Percentiles rank a stretch among this genome's conserved stretches.
Evolutionary conservation across 2,329 filamentous ascomycete species (phyloP).

Genomic region (Cytospora schulzeri): DNA sequence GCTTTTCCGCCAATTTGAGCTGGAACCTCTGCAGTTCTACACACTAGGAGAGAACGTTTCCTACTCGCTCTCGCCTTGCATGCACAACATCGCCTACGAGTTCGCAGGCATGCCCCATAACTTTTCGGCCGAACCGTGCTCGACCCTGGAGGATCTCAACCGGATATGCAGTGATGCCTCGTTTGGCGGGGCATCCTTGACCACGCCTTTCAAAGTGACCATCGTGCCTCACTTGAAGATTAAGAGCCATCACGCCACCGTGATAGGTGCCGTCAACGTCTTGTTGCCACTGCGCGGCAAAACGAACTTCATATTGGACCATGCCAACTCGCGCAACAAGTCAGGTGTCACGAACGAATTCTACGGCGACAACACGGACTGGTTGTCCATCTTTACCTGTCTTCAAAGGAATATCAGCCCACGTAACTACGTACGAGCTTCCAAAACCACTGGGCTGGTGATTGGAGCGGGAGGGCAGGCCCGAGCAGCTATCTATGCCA

Average conservation of each 20-base stretch:
- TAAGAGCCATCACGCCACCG: slow-evolving; percentile 67
- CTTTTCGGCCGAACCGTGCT: slow-evolving; percentile 62
- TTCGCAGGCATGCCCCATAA: slow-evolving; percentile 68
- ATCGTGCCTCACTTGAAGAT: slow-evolving; percentile 66
- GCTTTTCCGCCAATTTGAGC: slow-evolving; percentile 61
- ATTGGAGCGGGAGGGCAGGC: slow-evolving; percentile 72
- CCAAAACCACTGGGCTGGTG: slow-evolving; percentile 56
- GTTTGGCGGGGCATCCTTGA: slow-evolving; percentile 68
- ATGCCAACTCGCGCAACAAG: slow-evolving; percentile 60
- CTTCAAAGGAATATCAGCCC: slow-evolving; percentile 71
- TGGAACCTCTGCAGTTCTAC: slow-evolving; percentile 69
- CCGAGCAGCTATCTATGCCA: slow-evolving; percentile 71
- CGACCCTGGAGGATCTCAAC: slow-evolving; percentile 62
- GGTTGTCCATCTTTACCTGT: slow-evolving; percentile 51
- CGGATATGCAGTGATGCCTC: slow-evolving; percentile 58
- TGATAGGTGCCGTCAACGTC: slow-evolving; percentile 74
- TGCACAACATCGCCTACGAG: slow-evolving; percentile 70
- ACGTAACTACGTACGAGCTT: slow-evolving; percentile 60
- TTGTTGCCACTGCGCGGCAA: slow-evolving; percentile 65
- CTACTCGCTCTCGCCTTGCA: slow-evolving; percentile 71
- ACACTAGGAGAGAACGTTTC: slow-evolving; percentile 68
- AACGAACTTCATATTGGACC: slow-evolving; percentile 52
- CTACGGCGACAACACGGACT: slow-evolving; percentile 57
- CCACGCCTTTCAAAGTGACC: slow-evolving; percentile 71
- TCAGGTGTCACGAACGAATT: slow-evolving; percentile 63